Conservation (phyloP, 2,329 filamentous ascomycete genomes). For the Alternaria consortialis region DNA sequence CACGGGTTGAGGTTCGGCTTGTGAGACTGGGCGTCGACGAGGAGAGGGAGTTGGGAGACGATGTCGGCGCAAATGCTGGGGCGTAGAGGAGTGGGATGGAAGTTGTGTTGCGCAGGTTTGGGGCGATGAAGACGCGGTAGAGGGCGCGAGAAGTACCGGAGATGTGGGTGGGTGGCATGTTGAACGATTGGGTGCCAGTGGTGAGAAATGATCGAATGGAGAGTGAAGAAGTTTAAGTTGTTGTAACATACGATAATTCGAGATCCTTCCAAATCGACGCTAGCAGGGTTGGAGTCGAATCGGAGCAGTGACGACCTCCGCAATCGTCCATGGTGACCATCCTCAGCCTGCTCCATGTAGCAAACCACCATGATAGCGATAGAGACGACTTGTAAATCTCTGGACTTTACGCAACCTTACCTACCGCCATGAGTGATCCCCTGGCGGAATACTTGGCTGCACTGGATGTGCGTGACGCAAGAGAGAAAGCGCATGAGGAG, state of each 20-base stretch:
- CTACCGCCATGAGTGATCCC: slow-evolving; percentile 71
- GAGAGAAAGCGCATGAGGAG: slow-evolving; percentile 70
- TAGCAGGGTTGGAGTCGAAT: slow-evolving; percentile 26
- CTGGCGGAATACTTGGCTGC: slow-evolving; percentile 81
- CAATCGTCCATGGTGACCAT: slow-evolving; percentile 14
- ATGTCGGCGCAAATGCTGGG: slow-evolving; percentile 26
- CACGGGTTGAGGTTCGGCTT: slow-evolving; percentile 26
- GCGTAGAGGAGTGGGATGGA: slow-evolving; percentile 31
- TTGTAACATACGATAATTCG: not conserved
- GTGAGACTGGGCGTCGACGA: slow-evolving; percentile 14
- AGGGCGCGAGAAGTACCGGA: slow-evolving; percentile 52
- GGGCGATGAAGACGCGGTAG: slow-evolving; percentile 56
- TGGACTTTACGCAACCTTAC: slow-evolving; percentile 13
- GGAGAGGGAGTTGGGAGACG: slow-evolving; percentile 12
- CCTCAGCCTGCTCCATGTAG: slow-evolving; percentile 26
- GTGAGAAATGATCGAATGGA: no score
- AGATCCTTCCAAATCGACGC: slow-evolving; percentile 7
- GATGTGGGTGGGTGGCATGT: slow-evolving; percentile 45
- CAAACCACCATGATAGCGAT: slow-evolving; percentile 34
- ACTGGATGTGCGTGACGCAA: slow-evolving; percentile 74
- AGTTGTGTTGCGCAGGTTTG: slow-evolving; percentile 36
- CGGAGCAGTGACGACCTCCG: slow-evolving; percentile 29
- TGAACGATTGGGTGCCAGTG: not conserved
- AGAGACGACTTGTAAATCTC: slow-evolving; percentile 2
- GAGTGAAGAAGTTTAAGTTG: slow-evolving; percentile 3